Percentiles rank a stretch among this genome's conserved stretches.
Evolutionary conservation across 2,329 filamentous ascomycete genomes (phyloP).

Genomic region (Xylaria sp.): DNA sequence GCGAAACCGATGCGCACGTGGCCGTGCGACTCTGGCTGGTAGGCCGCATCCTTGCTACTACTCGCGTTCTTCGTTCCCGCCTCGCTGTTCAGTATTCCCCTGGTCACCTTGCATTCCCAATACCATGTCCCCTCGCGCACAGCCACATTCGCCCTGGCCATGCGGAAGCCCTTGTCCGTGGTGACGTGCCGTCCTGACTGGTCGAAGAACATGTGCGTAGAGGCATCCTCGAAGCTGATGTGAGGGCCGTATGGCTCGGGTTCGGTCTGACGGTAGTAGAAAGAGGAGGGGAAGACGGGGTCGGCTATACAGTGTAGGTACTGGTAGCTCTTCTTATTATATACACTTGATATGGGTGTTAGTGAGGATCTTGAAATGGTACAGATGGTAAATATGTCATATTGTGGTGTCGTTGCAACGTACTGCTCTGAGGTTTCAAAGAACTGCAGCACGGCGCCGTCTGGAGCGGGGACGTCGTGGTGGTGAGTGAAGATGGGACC

Average conservation of each 20-base stretch:
- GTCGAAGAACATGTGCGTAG: constrained; percentile 85
- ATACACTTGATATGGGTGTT: constrained; percentile 57
- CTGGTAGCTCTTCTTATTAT: constrained; percentile 79
- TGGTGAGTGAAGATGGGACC: constrained; percentile 68
- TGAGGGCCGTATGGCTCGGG: constrained; percentile 83
- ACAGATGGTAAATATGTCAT: constrained; percentile 3
- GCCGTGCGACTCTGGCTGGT: constrained; percentile 61
- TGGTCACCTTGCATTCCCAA: constrained; percentile 91
- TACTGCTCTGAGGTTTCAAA: constrained; percentile 74
- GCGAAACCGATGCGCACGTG: constrained; percentile 90
- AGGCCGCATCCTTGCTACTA: constrained; percentile 51
- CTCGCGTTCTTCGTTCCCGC: constrained; percentile 58
- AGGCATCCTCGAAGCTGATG: constrained; percentile 92
- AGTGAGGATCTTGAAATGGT: not conserved
- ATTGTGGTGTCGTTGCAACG: constrained; percentile 45
- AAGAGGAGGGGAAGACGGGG: constrained; percentile 83
- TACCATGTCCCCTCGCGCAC: constrained; percentile 91
- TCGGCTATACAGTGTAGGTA: constrained; percentile 94
- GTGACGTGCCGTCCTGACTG: constrained; percentile 80
- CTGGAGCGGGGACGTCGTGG: constrained; percentile 62
- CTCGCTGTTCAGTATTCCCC: constrained; percentile 60
- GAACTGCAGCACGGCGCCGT: constrained; percentile 66
- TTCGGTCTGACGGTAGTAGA: constrained; percentile 92
- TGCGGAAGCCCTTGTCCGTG: constrained; percentile 92
- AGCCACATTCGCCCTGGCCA: constrained; percentile 89